Base-by-base conservation (phyloP, 495 filamentous ascomycete genomes). In the Diplogelasinospora grovesii region DNA sequence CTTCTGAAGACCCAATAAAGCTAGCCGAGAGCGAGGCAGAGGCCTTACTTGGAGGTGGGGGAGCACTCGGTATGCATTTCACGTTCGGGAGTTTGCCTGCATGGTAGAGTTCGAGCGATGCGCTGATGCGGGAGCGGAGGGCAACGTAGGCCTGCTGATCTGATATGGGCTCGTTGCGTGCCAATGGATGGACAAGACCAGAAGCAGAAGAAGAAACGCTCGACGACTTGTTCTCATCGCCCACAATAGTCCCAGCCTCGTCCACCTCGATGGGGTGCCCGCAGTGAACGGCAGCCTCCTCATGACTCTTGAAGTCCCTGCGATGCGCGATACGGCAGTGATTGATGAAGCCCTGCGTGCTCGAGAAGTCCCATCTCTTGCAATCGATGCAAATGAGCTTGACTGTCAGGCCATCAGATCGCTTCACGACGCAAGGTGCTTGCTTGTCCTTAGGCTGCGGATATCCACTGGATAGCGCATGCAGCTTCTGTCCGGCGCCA, bases 261-360 rank as follows among this genome's bases (percentile, higher is more conserved):
- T 83, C 75, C 33, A 77, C 67, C 43, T 94, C 86, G 30, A 95
- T 79, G 2, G 82, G 77, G 46, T 86, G 78, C 22, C 92, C 92
- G 39, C 86, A 90, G 16, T 83, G 85, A 23, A 86, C 70, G n/a
- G 92, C 92, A 28, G 92, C 92, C 39, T 86, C 86, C 54, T 96
- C 89, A 52, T 98, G 92, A 52, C 87, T 96, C 53, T 87, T 83
- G 66, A 86, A 96, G 37, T 89, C 86, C 35, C 86, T 75, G 44
- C 79, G 81, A 62, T 98, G 92, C 7, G 89, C 86, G 41, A 98
- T 96, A 28, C 92, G 88, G 53, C 89, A 96, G 53, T 98, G 92
- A 50, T 98, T 98, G 66, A 98, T 90, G 55, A 98, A 97, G 2
- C 92, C 92, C 60, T 98, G 92, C 1, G 86, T 86, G 60, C 88